Conservation (phyloP, 179 eudicot species). For the Camellia oleifera region DNA sequence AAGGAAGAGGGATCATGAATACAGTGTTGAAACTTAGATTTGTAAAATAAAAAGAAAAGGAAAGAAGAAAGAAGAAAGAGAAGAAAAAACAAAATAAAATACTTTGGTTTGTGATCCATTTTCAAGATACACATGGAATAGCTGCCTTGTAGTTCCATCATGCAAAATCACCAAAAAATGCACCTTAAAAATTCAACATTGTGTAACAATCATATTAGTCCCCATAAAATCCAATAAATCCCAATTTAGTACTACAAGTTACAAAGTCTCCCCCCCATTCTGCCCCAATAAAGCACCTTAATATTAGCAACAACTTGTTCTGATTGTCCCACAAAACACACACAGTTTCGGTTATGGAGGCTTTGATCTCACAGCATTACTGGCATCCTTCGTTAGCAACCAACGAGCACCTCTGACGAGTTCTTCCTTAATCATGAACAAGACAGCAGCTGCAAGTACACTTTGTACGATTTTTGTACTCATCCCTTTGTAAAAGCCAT, state of each 20-base stretch:
- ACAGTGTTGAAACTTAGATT: too few relatives aligned
- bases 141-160: neutral
- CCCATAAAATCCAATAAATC: neutral
- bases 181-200: neutral
- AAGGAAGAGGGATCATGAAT: too few relatives aligned
- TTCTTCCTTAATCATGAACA: conserved; percentile 97
- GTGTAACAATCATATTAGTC: neutral
- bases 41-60: too few relatives aligned
- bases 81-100: too few relatives aligned
- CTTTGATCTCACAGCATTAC: conserved; percentile 31
- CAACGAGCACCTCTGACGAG: conserved; percentile 61
- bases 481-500: conserved; percentile 95
- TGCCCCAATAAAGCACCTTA: neutral
- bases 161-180: neutral
- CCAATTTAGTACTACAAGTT: neutral
- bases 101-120: neutral
- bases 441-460: conserved; percentile 89
- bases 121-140: neutral
- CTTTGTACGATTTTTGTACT: conserved; percentile 94
- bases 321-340: neutral
- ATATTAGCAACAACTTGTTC: neutral
- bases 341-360: conserved; percentile 18
- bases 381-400: conserved; percentile 52
- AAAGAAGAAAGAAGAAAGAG: too few relatives aligned
- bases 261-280: neutral